phyloP scores from a whole-genome alignment of 192 early-diverging fungal genomes.

The Mortierella claussenii region DNA sequence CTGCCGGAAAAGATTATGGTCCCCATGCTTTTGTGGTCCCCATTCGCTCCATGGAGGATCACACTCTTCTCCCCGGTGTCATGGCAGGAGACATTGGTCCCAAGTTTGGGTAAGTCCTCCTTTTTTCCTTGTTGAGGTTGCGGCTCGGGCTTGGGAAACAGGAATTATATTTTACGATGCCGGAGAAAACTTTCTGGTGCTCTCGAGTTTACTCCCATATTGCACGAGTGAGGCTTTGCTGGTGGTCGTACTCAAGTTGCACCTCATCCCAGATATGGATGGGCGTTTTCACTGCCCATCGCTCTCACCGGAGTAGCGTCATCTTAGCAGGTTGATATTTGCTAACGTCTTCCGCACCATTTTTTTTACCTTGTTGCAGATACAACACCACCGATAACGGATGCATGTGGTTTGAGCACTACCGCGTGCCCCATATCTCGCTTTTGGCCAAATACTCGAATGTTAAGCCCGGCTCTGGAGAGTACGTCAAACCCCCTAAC shows the following conservation, averaged over 20 bases:
- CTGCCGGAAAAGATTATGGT: conserved; percentile 79
- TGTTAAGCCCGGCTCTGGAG: conserved; percentile 73
- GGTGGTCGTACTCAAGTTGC: no score
- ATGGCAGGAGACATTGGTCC: conserved; percentile 90
- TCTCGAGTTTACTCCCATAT: no score
- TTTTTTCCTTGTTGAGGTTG: background rate
- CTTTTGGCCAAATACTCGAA: conserved; percentile 81
- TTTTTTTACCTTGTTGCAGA: background rate
- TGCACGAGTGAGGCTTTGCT: no score
- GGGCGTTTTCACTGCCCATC: no score
- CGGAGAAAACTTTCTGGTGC: no score
- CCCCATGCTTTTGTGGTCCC: conserved; percentile 85
- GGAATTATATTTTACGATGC: no score
- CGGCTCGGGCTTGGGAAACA: background rate
- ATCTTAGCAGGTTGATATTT: no score
- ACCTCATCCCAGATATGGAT: no score
- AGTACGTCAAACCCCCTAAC: conserved; percentile 78
- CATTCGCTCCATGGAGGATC: conserved; percentile 78
- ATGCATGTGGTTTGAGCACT: conserved; percentile 83
- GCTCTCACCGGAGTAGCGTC: no score
- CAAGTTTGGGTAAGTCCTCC: conserved; percentile 75
- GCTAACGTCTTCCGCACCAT: no score
- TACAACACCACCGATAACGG: conserved; percentile 90
- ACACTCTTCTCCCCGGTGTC: conserved; percentile 79
- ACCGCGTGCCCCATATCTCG: conserved; percentile 80